Conservation (phyloP, 1,284 basidiomycete species). For the Coniferiporia sulphurascens region DNA sequence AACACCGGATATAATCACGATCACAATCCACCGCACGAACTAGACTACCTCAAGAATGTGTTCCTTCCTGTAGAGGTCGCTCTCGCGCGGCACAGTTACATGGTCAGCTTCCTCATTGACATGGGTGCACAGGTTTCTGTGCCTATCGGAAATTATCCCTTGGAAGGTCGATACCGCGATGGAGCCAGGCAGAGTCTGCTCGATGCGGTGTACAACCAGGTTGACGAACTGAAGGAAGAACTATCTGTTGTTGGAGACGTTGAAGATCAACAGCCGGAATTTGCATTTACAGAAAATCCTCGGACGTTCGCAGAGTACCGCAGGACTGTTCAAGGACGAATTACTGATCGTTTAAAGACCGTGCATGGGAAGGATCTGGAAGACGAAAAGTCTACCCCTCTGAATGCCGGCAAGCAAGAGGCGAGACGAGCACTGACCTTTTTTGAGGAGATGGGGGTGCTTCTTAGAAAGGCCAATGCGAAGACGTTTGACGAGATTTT, state of each 20-base stretch:
- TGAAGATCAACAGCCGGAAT: constrained; percentile 8
- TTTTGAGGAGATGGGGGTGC: constrained; percentile 32
- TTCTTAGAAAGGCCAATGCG: constrained; percentile 35
- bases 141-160: constrained; percentile 25
- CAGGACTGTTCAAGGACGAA: not conserved
- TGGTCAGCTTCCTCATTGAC: constrained; percentile 38
- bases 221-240: constrained; percentile 23
- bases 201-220: constrained; percentile 36
- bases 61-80: constrained; percentile 40
- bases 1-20: not conserved
- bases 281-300: constrained; percentile 1
- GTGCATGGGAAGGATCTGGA: not conserved
- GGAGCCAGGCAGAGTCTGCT: constrained; percentile 29
- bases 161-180: not conserved
- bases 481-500: constrained; percentile 41
- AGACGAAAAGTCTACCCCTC: too few species aligned
- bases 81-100: constrained; percentile 34
- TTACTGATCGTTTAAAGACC: not conserved
- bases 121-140: constrained; percentile 40
- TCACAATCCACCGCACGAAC: constrained; percentile 16
- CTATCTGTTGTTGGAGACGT: constrained; percentile 20
- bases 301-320: constrained; percentile 9
- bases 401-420: not conserved
- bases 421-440: constrained; percentile 28
- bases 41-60: constrained; percentile 22